Evolutionary conservation across 129 eudicot genomes (phyloP).

Genomic region (Pulicaria dysenterica): DNA sequence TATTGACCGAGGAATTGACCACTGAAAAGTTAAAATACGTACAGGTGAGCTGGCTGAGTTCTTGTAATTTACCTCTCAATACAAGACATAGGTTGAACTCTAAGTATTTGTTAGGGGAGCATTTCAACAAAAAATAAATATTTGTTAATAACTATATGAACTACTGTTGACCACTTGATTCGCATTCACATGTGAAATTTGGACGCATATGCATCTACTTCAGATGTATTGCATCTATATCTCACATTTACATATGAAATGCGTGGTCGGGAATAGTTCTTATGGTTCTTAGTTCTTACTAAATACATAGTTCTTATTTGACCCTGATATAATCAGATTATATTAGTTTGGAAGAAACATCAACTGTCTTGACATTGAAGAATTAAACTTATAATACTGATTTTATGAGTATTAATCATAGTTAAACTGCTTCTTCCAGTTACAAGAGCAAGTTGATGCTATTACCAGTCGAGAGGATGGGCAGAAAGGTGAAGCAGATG

Average conservation of each 20-base stretch:
- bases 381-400: too few species aligned
- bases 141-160: too few species aligned
- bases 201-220: too few species aligned
- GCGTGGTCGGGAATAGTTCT: too few species aligned
- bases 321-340: neutral
- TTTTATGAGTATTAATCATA: neutral
- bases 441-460: slow-evolving; percentile 67
- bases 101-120: too few species aligned
- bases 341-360: neutral
- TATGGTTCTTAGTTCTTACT: too few species aligned
- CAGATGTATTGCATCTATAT: neutral
- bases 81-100: neutral
- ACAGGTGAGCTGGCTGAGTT: slow-evolving; percentile 51
- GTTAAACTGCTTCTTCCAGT: slow-evolving; percentile 43
- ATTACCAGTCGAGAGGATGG: slow-evolving; percentile 53
- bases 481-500: slow-evolving; percentile 51
- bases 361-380: too few species aligned
- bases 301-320: too few species aligned
- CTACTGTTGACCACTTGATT: too few species aligned
- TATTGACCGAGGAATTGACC: slow-evolving; percentile 81
- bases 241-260: too few species aligned
- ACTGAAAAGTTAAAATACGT: slow-evolving; percentile 78
- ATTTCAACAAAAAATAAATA: too few species aligned
- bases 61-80: neutral
- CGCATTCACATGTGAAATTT: too few species aligned